Evolutionary conservation across 257 asterid species (phyloP), one percentile per base, ranked within the genome.

Genomic region (Leptodermis oblonga): DNA sequence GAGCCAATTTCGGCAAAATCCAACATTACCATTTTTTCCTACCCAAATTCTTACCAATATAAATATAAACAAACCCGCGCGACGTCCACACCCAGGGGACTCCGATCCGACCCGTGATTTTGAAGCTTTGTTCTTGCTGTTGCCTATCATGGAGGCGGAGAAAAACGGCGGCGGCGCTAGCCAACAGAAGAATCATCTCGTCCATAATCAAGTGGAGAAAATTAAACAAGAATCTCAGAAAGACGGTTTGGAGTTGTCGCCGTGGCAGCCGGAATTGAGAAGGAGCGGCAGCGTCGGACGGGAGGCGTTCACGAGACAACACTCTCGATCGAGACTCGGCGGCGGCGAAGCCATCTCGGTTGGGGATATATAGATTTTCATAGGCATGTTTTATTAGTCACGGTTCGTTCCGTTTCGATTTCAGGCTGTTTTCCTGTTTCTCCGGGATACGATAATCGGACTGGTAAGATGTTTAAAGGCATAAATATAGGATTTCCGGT

Each of bases 161-260:
- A 43, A 34, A 51, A 6, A 17, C 53, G 52, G 39, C 63, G 53
- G 22, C 75, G 26, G 42, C 20, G 22, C n/a, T n/a, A n/a, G n/a
- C n/a, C n/a, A 1, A 2, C 11, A 1, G 1, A 7, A 62, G 4
- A 15, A 43, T 43, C 41, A 42, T 67, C 39, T 71, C 10, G 51
- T 79, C 26, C 83, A 79, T 46, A 76, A 34, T 51, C 81, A 79
- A 68, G 81, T 79, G 71, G 69, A 76, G 83, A 79, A 79, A 62
- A 73, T 79, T 26, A 72, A 68, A 61, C 76, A 58, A 49, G 81
- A 79, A 64, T 72, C 78, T 3, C 73, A 72, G 52, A 76, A 71
- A 36, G 70, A 68, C 30, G 68, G 59, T 10, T 45, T 71, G 18
- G 80, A 72, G 37, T 48, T 70, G 73, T 55, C 65, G 1, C 74